Base-by-base conservation (phyloP, 805 yeast species). In the Barnettozyma siamensis region DNA sequence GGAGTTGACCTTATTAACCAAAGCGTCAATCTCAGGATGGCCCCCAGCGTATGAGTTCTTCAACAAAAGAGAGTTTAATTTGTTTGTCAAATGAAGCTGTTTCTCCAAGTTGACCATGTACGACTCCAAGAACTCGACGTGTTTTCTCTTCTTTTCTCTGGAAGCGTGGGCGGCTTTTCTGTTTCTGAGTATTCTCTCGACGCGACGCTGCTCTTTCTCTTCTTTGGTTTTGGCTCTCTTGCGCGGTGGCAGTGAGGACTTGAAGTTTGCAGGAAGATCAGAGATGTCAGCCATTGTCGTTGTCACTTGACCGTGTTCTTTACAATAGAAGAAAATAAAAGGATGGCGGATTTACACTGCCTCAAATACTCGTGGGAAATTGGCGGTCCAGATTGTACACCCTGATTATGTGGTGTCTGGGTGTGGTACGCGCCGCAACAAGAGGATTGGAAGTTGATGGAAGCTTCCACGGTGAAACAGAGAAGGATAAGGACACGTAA, bases 151-250 rank as follows among this genome's bases (percentile, higher is more conserved):
- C 76, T 91, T 89, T 60, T 93, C 99, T 51, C 99, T 77, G 23
- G 96, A 86, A 40, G 96, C 95, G 62, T 91, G 98, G 36, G 99
- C 99, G 13, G 98, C 98, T 60, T 91, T 83, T 58, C 98, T 78
- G 65, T 91, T 91, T 60, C 99, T 76, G 54, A 91, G 70, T 38
- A 93, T 89, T 38, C 99, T 73, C 65, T 93, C 98, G 41, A 89
- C 79, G 35, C 96, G 76, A 50, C 98, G 81, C 67, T 91, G 98
- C 64, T 93, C 98, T 67, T 91, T 93, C 67, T 91, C 98, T 65
- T 89, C 96, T 52, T 85, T 77, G 32, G 99, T 93, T 72, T 85
- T 88, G 7, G 99, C 98, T 53, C 98, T 78, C 70, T 93, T 93
- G 50, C 98, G 77, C 40, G 98, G 98, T 24, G 97, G 96, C 45